Conservation (phyloP, 257 asterid species). For the Penstemon barbatus region DNA sequence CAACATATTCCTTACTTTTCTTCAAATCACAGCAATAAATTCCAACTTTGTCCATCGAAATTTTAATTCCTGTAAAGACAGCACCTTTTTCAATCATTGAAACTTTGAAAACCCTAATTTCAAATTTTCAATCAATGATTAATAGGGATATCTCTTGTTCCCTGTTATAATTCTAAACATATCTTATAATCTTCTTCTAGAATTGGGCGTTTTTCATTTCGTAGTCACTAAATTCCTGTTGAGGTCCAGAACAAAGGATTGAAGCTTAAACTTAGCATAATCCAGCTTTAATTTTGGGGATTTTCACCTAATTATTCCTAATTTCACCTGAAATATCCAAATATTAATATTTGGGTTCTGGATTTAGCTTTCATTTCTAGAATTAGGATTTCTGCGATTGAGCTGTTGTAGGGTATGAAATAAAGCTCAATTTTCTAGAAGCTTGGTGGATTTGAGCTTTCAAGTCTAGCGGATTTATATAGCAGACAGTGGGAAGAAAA, state of each 20-base stretch:
- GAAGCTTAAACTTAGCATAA: conserved; percentile 26
- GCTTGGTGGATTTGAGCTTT: conserved; percentile 27
- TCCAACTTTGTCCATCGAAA: conserved; percentile 27
- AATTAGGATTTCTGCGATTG: conserved; percentile 33
- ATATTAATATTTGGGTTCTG: conserved; percentile 13
- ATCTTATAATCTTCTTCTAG: conserved; percentile 18
- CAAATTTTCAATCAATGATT: conserved; percentile 10
- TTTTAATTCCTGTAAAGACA: conserved; percentile 24
- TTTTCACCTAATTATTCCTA: conserved; percentile 9
- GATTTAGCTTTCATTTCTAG: conserved; percentile 26
- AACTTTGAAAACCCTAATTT: conserved; percentile 39
- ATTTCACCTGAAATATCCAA: conserved; percentile 13
- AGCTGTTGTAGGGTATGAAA: conserved; percentile 34
- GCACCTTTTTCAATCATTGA: conserved; percentile 19
- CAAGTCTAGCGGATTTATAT: conserved; percentile 18
- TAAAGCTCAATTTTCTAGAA: conserved; percentile 35
- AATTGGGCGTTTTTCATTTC: conserved; percentile 14
- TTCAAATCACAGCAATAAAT: conserved; percentile 46
- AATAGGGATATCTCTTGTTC: conserved; percentile 21
- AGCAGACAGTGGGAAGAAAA: conserved; percentile 18
- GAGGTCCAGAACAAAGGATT: conserved; percentile 19
- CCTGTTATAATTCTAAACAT: conserved; percentile 25
- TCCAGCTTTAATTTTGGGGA: conserved; percentile 28
- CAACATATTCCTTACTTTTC: conserved; percentile 41
- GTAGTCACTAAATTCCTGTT: conserved; percentile 30